Conservation (phyloP, 768 basidiomycete species). For the Lanmaoa rubissima region DNA sequence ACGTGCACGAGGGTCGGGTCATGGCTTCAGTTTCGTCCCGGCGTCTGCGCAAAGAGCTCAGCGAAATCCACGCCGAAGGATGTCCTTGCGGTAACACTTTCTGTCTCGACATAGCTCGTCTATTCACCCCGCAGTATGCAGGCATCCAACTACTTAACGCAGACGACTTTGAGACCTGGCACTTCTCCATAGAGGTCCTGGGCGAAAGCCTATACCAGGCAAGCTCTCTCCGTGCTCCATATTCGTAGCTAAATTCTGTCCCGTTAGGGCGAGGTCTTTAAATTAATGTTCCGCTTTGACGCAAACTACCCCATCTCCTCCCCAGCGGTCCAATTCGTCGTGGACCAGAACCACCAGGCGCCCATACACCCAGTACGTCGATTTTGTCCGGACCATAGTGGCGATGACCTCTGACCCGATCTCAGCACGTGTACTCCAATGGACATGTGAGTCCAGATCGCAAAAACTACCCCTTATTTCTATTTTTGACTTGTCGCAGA, state of each 20-base stretch:
- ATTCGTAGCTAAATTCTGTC: slow-evolving; percentile 1
- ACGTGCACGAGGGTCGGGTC: slow-evolving; percentile 19
- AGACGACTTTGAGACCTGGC: slow-evolving; percentile 77
- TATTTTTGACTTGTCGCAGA: slow-evolving; percentile 42
- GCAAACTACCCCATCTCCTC: slow-evolving; percentile 81
- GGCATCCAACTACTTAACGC: slow-evolving; percentile 74
- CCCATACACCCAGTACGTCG: slow-evolving; percentile 75
- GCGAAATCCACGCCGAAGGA: slow-evolving; percentile 62
- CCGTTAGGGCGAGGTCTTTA: slow-evolving; percentile 71
- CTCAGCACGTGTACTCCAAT: slow-evolving; percentile 83
- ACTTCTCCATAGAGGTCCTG: slow-evolving; percentile 77
- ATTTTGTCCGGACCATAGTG: neutral
- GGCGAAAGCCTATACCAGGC: slow-evolving; percentile 82
- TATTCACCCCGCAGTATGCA: slow-evolving; percentile 25
- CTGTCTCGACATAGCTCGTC: neutral
- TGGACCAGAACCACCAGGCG: slow-evolving; percentile 58
- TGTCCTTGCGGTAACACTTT: slow-evolving; percentile 57
- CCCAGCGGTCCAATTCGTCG: slow-evolving; percentile 84
- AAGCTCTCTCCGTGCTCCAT: slow-evolving; percentile 7
- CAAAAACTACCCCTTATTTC: slow-evolving; percentile 6
- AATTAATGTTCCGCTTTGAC: slow-evolving; percentile 81
- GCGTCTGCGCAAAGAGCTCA: slow-evolving; percentile 69
- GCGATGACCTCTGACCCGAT: slow-evolving; percentile 10
- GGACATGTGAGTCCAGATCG: slow-evolving; percentile 58
- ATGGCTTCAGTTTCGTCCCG: slow-evolving; percentile 66